These are phyloP conservation scores for Elymus sibiricus DNA, from an alignment of 176 grass and related monocot species.

Conservation along the genomic window DNA sequence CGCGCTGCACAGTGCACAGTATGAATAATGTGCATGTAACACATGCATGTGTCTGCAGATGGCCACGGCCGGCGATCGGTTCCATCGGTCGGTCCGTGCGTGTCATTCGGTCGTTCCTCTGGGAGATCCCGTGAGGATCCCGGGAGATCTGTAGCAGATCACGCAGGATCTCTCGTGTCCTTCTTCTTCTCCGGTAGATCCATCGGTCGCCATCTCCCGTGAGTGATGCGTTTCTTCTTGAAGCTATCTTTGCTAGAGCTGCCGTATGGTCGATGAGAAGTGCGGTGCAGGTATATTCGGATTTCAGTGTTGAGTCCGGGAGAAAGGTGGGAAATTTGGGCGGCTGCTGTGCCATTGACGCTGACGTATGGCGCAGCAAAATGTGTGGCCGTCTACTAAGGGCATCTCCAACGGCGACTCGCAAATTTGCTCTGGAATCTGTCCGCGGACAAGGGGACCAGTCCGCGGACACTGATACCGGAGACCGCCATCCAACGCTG, in stretches of 20 bases:
- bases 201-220: background rate
- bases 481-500: too few species aligned
- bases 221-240: background rate
- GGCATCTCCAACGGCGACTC: too few species aligned
- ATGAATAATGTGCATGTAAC: background rate
- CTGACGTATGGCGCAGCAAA: background rate
- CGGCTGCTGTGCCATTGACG: background rate
- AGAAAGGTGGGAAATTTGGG: background rate
- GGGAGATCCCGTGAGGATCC: constrained; percentile 1
- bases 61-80: constrained; percentile 9
- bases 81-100: background rate
- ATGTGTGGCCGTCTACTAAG: too few species aligned
- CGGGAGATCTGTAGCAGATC: background rate
- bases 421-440: too few species aligned
- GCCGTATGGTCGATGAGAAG: too few species aligned
- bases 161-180: background rate
- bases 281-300: too few species aligned
- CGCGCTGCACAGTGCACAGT: background rate
- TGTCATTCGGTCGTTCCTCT: background rate
- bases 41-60: background rate
- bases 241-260: background rate
- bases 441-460: too few species aligned
- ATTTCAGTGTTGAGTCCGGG: too few species aligned
- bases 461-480: too few species aligned
- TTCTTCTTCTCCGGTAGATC: background rate